A percentile compares a stretch with the other conserved stretches of the same genome.
phyloP scores from a whole-genome alignment of 129 eudicot species.

The Flaveria sonorensis region DNA sequence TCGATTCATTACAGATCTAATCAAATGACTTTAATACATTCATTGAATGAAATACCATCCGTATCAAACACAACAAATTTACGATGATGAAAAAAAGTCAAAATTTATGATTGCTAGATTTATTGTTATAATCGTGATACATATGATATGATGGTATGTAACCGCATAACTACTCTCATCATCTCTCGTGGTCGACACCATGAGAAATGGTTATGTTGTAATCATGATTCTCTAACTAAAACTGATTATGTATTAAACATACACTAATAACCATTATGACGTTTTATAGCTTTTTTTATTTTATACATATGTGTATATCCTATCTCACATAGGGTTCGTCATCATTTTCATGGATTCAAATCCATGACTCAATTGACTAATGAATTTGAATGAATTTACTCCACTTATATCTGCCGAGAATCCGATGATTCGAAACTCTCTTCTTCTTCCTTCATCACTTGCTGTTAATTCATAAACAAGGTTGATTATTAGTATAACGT shows the following conservation, averaged over 20 bases:
- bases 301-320: background rate
- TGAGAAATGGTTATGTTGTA: background rate
- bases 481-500: background rate
- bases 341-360: constrained; percentile 18
- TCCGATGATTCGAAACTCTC: constrained; percentile 61
- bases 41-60: too few relatives aligned
- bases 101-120: too few relatives aligned
- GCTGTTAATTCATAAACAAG: constrained; percentile 29
- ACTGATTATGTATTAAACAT: background rate
- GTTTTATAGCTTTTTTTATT: background rate
- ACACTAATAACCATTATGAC: background rate
- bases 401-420: constrained; percentile 68
- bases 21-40: too few relatives aligned
- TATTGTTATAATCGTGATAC: too few relatives aligned
- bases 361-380: constrained; percentile 77
- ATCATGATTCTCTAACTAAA: background rate
- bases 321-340: background rate
- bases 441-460: constrained; percentile 69
- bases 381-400: constrained; percentile 75
- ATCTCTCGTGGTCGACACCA: background rate
- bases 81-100: too few relatives aligned
- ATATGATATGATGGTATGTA: too few relatives aligned
- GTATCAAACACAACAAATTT: too few relatives aligned
- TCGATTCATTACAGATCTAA: too few relatives aligned
- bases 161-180: too few relatives aligned